These are phyloP conservation scores for Salix udensis DNA, from an alignment of 345 rosid genomes.

Conservation along the genomic window DNA sequence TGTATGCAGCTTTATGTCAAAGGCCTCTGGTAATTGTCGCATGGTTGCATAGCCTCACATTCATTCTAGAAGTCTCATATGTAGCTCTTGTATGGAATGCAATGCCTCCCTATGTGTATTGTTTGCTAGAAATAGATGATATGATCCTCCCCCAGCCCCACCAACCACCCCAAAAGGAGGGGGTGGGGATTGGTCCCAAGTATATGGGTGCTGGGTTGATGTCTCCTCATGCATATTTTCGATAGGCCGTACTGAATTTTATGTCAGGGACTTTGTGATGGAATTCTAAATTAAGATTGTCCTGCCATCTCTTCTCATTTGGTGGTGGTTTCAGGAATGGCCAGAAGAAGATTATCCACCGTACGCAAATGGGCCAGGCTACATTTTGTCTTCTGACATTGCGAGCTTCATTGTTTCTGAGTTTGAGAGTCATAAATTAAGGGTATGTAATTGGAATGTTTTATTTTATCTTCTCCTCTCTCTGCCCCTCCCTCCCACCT, in stretches of 20 bases:
- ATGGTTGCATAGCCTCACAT: neutral
- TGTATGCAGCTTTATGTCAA: neutral
- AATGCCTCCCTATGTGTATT: neutral
- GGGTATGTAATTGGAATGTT: slow-evolving; percentile 39
- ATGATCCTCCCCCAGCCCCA: neutral
- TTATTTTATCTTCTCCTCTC: neutral
- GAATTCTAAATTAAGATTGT: slow-evolving; percentile 5
- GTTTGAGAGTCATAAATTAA: slow-evolving; percentile 72
- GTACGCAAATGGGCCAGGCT: slow-evolving; percentile 95
- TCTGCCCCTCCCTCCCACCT: neutral
- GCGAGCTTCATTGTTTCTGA: slow-evolving; percentile 65
- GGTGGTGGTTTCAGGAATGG: slow-evolving; percentile 67
- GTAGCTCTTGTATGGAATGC: neutral
- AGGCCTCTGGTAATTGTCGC: neutral
- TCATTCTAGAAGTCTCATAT: neutral
- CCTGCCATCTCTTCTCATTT: slow-evolving; percentile 11
- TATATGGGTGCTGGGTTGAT: neutral
- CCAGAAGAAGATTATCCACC: slow-evolving; percentile 98
- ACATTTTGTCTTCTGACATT: slow-evolving; percentile 73
- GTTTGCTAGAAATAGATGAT: neutral
- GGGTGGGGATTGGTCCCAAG: neutral
- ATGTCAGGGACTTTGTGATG: neutral
- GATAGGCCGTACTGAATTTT: neutral
- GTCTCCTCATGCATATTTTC: neutral
- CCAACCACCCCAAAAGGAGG: neutral